Base-by-base conservation (phyloP, 2,329 filamentous ascomycete genomes). In the Pseudopyricularia javanii region DNA sequence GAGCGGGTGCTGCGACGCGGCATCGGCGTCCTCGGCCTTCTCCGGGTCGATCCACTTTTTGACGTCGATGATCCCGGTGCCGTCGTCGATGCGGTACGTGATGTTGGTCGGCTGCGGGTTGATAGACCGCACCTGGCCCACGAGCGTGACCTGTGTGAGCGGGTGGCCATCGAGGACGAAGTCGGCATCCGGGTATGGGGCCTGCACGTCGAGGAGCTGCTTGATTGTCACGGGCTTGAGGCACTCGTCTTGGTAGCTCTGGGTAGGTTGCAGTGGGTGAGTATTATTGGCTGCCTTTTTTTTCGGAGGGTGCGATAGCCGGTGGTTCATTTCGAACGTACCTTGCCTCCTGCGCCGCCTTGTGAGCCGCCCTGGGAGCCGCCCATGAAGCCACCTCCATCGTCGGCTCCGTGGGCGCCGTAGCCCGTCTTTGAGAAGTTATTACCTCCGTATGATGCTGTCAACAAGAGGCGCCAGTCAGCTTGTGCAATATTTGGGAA, bases 171-270 rank as follows among this genome's bases (percentile, higher is more conserved):
- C 93, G 62, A 97, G 86, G 58, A 83, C 82, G 76, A 94, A 93
- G 34, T 89, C 84, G 53, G 83, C 82, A 54, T 74, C 75, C 2
- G 83, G 81, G 65, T 86, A 85, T 37, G 83, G 79, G 69, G 89
- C 85, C 57, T 86, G 78, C 58, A 89, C 88, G 57, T 94, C 88
- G 63, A 91, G 74, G 54, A 96, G 79, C 70, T 98, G 93, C 69
- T 96, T 96, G 70, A 97, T 88, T 11, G 93, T 98, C 48, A 96
- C 87, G 1, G 93, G 91, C 47, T 93, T 86, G 51, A 98, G 79
- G 20, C 89, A 91, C 62, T 96, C 89, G 68, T 94, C 88, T 60
- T 79, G 77, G 66, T 86, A 86, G 55, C 74, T 71, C 74, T 71
- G 76, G 82, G 55, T 40, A 15, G 24, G 22, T 26, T 3, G 12